These are phyloP conservation scores for Diddensiella santjacobensis DNA, from an alignment of 805 yeast genomes.

Conservation along the genomic window DNA sequence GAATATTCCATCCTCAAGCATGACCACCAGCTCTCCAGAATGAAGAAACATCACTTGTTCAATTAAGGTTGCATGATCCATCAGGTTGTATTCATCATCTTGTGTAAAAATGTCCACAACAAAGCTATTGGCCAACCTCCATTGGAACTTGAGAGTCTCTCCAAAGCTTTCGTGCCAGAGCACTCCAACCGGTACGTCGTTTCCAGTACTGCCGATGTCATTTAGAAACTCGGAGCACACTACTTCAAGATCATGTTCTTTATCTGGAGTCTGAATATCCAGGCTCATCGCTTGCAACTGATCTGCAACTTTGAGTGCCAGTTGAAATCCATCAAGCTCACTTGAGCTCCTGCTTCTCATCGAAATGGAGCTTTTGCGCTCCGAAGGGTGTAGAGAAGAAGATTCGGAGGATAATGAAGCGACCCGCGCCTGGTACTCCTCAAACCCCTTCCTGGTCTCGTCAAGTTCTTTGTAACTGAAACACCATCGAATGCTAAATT, in stretches of 20 bases:
- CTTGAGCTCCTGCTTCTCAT: too few species aligned
- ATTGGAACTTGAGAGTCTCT: conserved; percentile 4
- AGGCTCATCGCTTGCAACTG: too few species aligned
- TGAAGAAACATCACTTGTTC: conserved; percentile 9
- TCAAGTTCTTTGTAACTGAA: conserved; percentile 5
- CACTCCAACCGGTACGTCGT: too few species aligned
- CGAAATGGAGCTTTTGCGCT: too few species aligned
- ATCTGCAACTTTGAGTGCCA: too few species aligned
- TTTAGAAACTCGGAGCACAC: too few species aligned
- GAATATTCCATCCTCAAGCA: conserved; percentile 12
- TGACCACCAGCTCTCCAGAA: conserved; percentile 9
- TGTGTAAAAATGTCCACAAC: conserved; percentile 7
- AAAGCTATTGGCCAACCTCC: conserved; percentile 15
- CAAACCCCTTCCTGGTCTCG: background rate
- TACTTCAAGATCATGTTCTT: too few species aligned
- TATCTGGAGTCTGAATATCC: too few species aligned
- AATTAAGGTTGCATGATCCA: conserved; percentile 9
- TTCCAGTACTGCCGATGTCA: too few species aligned
- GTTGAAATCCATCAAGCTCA: too few species aligned
- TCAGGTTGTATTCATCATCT: background rate
- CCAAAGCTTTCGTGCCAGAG: too few species aligned
- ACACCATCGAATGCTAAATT: conserved; percentile 1
- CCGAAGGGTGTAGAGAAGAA: too few species aligned
- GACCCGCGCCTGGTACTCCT: background rate
- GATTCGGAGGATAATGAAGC: background rate